Evolutionary conservation across 352 stramenopile genomes (phyloP), one percentile per base, ranked within the genome.

Genomic region (Thalassiosira delicatula): DNA sequence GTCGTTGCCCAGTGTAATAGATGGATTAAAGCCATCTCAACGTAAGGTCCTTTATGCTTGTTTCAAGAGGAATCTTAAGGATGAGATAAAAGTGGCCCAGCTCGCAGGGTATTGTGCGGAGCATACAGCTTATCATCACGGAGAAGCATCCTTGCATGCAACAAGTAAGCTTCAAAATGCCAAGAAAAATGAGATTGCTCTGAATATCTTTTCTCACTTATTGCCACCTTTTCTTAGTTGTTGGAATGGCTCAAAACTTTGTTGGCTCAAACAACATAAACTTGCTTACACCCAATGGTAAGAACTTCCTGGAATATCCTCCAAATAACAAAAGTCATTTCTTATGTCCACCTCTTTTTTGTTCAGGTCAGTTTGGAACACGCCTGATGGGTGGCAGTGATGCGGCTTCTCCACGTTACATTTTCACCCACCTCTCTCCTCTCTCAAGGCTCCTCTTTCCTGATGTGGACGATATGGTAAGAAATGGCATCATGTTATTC

Each of bases 1-100:
- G 61, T 98, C 95, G 14, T 96, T 99, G 80, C 97, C 97, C 7
- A 97, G 87, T 79, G 88, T 98, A 3, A 91, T 99, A 7, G 97
- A 99, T 90, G 97, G 97, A 19, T 95, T 99, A 71, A 99, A 99
- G 87, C 97, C 97, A n/a, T 98, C 95, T 33, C 97, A 99, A 80
- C 93, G 97, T 4, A 99, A 99, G 84, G 96, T 99, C 8, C 85
- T 99, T 11, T 98, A 97, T 84, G 95, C 94, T 62, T 98, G 96
- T 81, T 98, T 99, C 84, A 99, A 99, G 88, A 93, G 97, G 56
- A 99, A 99, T 70, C 92, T 99, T 53, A 97, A 97, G 80, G 85
- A 92, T 72, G 94, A 96, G 37, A 91, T 95, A 49, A 95, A 96
- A 84, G 93, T 99, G 25, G 96, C 96, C 8, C 97, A 99, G 76